phyloP scores from a whole-genome alignment of 129 eudicot genomes.

The Pulicaria dysenterica region DNA sequence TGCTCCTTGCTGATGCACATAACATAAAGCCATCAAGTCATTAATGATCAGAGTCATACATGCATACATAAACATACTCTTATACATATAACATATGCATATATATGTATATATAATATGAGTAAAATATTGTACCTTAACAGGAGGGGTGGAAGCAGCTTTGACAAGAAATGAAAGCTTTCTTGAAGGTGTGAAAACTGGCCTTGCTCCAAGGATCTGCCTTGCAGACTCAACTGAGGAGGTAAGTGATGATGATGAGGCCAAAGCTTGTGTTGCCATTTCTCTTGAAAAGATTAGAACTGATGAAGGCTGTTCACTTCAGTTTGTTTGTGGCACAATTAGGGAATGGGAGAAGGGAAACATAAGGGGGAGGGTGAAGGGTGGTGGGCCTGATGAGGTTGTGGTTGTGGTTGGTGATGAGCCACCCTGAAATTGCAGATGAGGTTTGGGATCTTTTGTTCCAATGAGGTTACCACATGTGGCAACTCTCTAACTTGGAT shows the following conservation, averaged over 20 bases:
- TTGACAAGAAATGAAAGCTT: slow-evolving; percentile 73
- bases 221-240: slow-evolving; percentile 76
- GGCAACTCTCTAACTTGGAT: slow-evolving; percentile 56
- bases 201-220: slow-evolving; percentile 62
- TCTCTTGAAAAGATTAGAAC: slow-evolving; percentile 21
- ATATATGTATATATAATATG: neutral
- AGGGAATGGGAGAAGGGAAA: slow-evolving; percentile 26
- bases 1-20: slow-evolving; percentile 82
- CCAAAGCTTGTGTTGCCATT: slow-evolving; percentile 90
- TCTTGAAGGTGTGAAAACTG: slow-evolving; percentile 47
- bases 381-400: slow-evolving; percentile 52
- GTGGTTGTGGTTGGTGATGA: slow-evolving; percentile 58
- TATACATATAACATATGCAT: neutral
- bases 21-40: slow-evolving; percentile 22
- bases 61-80: neutral
- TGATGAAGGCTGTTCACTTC: neutral
- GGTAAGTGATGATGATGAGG: slow-evolving; percentile 84
- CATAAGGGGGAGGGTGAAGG: slow-evolving; percentile 41
- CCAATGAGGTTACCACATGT: slow-evolving; percentile 63
- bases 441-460: slow-evolving; percentile 53
- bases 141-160: slow-evolving; percentile 94
- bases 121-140: slow-evolving; percentile 75
- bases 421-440: slow-evolving; percentile 46
- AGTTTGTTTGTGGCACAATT: slow-evolving; percentile 11
- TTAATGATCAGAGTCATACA: slow-evolving; percentile 22